Evolutionary conservation across 2,329 filamentous ascomycete species (phyloP).

Genomic region (Diplocarpon rosae): DNA sequence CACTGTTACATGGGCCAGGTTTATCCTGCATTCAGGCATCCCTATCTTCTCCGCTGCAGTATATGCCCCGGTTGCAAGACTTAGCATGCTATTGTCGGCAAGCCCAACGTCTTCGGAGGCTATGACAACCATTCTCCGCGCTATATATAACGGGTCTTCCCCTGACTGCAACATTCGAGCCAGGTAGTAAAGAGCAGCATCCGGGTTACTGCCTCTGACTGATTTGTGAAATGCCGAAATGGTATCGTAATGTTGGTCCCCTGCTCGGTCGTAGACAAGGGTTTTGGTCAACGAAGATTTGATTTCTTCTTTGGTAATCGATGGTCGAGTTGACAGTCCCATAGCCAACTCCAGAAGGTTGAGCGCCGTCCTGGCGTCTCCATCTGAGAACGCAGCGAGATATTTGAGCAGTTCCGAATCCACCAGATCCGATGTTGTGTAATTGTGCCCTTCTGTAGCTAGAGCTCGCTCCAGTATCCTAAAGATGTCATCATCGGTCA

Average conservation of each 20-base stretch:
- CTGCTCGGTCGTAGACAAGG: constrained; percentile 85
- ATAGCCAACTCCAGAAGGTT: constrained; percentile 88
- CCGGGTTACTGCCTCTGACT: constrained; percentile 73
- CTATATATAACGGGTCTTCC: constrained; percentile 87
- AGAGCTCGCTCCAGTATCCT: constrained; percentile 70
- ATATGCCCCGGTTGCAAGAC: constrained; percentile 76
- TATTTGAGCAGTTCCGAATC: constrained; percentile 71
- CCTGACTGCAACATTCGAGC: constrained; percentile 92
- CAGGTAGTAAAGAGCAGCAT: constrained; percentile 89
- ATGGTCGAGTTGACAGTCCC: constrained; percentile 54
- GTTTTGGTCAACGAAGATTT: constrained; percentile 82
- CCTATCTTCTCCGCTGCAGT: constrained; percentile 86
- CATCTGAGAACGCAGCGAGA: constrained; percentile 77
- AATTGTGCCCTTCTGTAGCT: constrained; percentile 39
- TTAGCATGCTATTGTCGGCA: constrained; percentile 73
- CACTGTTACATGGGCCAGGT: constrained; percentile 76
- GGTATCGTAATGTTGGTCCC: constrained; percentile 95
- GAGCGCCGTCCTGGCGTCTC: constrained; percentile 83
- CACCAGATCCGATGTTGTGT: constrained; percentile 43
- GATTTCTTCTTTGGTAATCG: constrained; percentile 63
- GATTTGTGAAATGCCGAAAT: constrained; percentile 97
- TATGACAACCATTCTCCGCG: constrained; percentile 85
- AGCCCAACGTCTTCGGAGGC: constrained; percentile 90
- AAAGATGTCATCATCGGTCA: constrained; percentile 60
- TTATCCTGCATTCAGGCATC: constrained; percentile 89